Evolutionary conservation across 768 basidiomycete species (phyloP).

Genomic region (Gloeophyllum trabeum): DNA sequence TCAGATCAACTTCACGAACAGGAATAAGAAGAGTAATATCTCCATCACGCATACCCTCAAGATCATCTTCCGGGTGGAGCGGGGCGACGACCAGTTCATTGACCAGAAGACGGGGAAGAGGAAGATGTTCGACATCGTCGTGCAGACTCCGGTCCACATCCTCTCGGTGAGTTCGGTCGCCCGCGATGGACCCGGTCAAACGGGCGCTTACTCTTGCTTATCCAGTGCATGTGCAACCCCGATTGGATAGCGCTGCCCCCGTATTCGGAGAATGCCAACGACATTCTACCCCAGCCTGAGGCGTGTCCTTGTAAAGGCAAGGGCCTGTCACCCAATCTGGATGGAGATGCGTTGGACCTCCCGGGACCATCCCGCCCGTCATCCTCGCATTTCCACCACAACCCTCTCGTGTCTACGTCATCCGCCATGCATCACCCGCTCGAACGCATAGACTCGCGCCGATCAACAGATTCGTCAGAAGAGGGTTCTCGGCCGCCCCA

Average conservation of each 20-base stretch:
- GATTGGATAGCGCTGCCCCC: constrained; percentile 73
- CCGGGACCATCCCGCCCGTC: not conserved
- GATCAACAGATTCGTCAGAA: constrained; percentile 15
- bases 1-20: constrained; percentile 66
- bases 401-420: not conserved
- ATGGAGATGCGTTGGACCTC: not conserved
- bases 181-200: constrained; percentile 2
- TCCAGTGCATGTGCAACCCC: constrained; percentile 70
- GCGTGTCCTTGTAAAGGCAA: constrained; percentile 3
- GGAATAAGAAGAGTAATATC: constrained; percentile 67
- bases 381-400: not conserved
- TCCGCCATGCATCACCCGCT: not conserved
- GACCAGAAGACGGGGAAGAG: constrained; percentile 60
- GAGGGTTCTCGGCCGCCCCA: not conserved
- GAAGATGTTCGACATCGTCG: constrained; percentile 80
- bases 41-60: constrained; percentile 68
- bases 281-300: constrained; percentile 4
- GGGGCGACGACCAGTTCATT: constrained; percentile 55
- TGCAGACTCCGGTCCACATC: constrained; percentile 78
- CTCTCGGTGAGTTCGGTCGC: constrained; percentile 52
- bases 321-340: not conserved
- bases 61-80: constrained; percentile 72
- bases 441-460: constrained; percentile 20
- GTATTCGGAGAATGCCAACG: constrained; percentile 40
- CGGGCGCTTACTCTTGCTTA: not conserved